Percentiles rank a stretch among this genome's conserved stretches.
Conservation (phyloP, 768 basidiomycete genomes). For the Cystofilobasidium capitatum region DNA sequence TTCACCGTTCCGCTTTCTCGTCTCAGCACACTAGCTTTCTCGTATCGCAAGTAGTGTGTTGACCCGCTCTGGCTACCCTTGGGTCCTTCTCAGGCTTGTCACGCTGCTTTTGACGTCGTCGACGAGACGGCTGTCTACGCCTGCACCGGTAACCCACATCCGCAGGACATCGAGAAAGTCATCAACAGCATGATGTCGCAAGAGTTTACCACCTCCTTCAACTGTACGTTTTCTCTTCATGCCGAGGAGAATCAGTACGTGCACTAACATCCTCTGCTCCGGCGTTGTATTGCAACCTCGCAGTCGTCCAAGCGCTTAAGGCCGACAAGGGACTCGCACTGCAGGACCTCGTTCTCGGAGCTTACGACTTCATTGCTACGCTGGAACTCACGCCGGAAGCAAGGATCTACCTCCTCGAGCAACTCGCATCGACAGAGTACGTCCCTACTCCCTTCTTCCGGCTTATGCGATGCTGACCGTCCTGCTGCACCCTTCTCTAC, state of each 20-base stretch:
- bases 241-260: too few relatives aligned
- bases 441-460: slow-evolving; percentile 34
- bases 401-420: slow-evolving; percentile 82
- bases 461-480: background rate
- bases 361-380: slow-evolving; percentile 79
- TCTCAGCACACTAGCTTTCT: background rate
- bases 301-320: slow-evolving; percentile 80
- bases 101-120: slow-evolving; percentile 83
- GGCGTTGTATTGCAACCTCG: too few relatives aligned
- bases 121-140: slow-evolving; percentile 89
- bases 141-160: slow-evolving; percentile 94
- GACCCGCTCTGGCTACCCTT: background rate
- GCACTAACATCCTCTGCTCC: background rate
- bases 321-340: slow-evolving; percentile 85
- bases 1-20: background rate
- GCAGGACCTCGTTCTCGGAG: slow-evolving; percentile 83
- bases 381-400: slow-evolving; percentile 77
- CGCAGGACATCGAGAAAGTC: slow-evolving; percentile 82
- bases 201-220: slow-evolving; percentile 83
- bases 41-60: background rate
- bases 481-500: background rate
- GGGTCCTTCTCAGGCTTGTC: slow-evolving; percentile 55
- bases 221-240: too few relatives aligned
- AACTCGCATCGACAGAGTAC: slow-evolving; percentile 90
- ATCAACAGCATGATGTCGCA: slow-evolving; percentile 93